Evolutionary conservation across 495 filamentous ascomycete genomes (phyloP), one percentile per base, ranked within the genome.

Genomic region (Aspergillus biplanus): DNA sequence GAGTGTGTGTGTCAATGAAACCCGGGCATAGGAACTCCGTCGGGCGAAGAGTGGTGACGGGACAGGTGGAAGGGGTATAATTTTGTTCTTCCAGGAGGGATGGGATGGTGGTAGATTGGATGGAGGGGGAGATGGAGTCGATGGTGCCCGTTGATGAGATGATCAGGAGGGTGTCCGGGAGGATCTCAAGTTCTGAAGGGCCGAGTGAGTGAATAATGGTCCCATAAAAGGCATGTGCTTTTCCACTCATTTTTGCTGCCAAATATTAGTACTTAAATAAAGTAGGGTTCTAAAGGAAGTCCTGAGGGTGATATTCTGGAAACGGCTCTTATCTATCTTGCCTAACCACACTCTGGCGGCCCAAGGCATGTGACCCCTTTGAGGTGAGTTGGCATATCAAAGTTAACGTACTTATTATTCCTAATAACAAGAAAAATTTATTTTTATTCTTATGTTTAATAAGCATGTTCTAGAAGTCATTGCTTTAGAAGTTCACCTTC

Each of bases 1-100:
- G 86, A 64, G 84, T 87, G 76, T 88, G 86, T 11, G 85, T 87
- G 73, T 88, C 86, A 27, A 88, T 73, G 69, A 88, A 87, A 11
- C 86, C 86, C 0, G 86, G 86, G 53, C 84, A 80, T 12, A 89
- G 65, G 69, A 88, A 85, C 39, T 85, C 68, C n/a, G 79, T 78
- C 1, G 79, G 75, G 0, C 59, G 58, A 12, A 88, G 80, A 35
- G 73, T 78, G 52, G 39, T 44, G 39, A 44, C 39, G 39, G 39
- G 11, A n/a, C 39, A 44, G 11, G 39, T 44, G 7, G 39, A 11
- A 11, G 39, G n/a, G 11, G 39, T 44, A n/a, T 44, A 44, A n/a
- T 44, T 44, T 11, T 44, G 39, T 44, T 44, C 7, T 44, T 11
- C 39, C 12, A 44, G 7, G 39, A 44, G 39, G 15, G 39, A 44